Evolutionary conservation across 2,329 filamentous ascomycete species (phyloP).

Genomic region (Aspergillus quadricinctus): DNA sequence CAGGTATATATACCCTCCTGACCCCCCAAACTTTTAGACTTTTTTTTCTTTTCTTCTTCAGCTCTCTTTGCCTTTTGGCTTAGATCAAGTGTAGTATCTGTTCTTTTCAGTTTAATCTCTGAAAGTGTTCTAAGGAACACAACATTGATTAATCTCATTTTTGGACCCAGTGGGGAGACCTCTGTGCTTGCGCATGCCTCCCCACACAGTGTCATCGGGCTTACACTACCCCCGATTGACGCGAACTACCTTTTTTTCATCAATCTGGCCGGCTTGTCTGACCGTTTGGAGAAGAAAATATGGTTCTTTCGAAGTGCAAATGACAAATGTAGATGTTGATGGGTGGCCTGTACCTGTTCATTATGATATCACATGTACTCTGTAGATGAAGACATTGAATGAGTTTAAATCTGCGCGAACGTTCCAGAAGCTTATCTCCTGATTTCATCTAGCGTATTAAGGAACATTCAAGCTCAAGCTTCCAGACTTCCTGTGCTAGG

Average conservation of each 20-base stretch:
- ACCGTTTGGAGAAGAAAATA: slow-evolving; percentile 54
- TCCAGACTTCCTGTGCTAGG: too few relatives aligned
- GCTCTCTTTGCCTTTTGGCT: slow-evolving; percentile 58
- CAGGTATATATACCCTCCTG: slow-evolving; percentile 28
- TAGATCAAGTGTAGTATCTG: slow-evolving; percentile 96
- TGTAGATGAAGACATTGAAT: background rate
- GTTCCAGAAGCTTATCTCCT: background rate
- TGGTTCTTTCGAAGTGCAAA: too few relatives aligned
- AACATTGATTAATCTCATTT: slow-evolving; percentile 81
- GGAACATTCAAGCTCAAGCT: background rate
- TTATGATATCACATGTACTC: background rate
- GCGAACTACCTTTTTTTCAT: slow-evolving; percentile 62
- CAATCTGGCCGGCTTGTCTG: slow-evolving; percentile 50
- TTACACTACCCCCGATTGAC: slow-evolving; percentile 70
- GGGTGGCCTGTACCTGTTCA: background rate
- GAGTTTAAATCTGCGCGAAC: background rate
- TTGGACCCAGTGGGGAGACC: slow-evolving; percentile 54
- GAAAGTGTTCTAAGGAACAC: slow-evolving; percentile 70
- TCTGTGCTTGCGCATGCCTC: slow-evolving; percentile 69
- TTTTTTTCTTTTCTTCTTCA: slow-evolving; percentile 45
- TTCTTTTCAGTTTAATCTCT: slow-evolving; percentile 98
- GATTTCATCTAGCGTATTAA: background rate
- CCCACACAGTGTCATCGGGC: slow-evolving; percentile 68
- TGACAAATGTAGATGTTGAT: too few relatives aligned
- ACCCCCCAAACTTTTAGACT: slow-evolving; percentile 22